A percentile compares a stretch with the other conserved stretches of the same genome.
phyloP scores from a whole-genome alignment of 352 stramenopile species.

The Globisporangium recalcitrans region DNA sequence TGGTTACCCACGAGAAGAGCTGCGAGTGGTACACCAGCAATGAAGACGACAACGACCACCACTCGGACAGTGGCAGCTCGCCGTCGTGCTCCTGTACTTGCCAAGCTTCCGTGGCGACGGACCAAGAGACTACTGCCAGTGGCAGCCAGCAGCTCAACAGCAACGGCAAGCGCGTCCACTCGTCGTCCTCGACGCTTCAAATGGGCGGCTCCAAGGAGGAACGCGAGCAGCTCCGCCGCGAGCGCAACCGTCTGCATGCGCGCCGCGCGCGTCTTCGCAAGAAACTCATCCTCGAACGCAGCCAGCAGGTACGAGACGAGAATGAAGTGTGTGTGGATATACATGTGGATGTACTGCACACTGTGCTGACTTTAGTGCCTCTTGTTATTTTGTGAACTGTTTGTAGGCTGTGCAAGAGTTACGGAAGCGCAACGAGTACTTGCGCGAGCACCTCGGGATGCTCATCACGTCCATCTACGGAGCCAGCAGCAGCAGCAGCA shows the following conservation, averaged over 20 bases:
- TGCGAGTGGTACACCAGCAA: constrained; percentile 32
- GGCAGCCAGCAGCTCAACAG: constrained; percentile 24
- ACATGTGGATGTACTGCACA: background rate
- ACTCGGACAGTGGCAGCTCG: background rate
- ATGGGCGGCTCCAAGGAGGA: constrained; percentile 59
- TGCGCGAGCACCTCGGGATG: constrained; percentile 48
- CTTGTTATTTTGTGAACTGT: constrained; percentile 8
- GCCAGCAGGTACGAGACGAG: constrained; percentile 50
- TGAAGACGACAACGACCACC: constrained; percentile 21
- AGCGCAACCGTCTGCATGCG: constrained; percentile 72
- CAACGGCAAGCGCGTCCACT: constrained; percentile 38
- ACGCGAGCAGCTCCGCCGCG: constrained; percentile 61
- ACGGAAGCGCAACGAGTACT: constrained; percentile 54
- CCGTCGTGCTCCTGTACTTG: constrained; percentile 15
- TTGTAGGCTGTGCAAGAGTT: constrained; percentile 55
- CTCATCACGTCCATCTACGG: constrained; percentile 69
- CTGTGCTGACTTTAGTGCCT: too few species aligned
- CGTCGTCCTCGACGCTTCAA: constrained; percentile 15
- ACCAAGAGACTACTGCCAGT: constrained; percentile 11
- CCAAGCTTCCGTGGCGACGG: background rate
- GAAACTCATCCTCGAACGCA: constrained; percentile 78
- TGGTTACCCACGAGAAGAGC: constrained; percentile 30
- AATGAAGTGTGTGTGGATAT: background rate
- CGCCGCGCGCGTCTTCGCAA: constrained; percentile 68
- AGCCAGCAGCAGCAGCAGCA: background rate